phyloP scores from a whole-genome alignment of 1,284 basidiomycete species.

The Cryptococcus sp. region DNA sequence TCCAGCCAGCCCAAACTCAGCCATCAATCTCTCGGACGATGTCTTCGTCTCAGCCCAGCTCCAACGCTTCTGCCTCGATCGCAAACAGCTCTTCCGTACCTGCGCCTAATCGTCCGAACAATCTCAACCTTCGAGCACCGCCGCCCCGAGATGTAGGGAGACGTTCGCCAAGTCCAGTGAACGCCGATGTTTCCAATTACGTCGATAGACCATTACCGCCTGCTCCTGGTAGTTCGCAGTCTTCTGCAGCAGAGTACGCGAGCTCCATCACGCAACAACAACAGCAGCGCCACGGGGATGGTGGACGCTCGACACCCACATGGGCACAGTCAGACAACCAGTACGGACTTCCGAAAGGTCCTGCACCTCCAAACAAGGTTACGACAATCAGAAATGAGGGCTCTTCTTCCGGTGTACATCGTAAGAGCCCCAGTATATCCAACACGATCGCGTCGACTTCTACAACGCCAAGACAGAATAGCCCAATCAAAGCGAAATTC shows the following conservation, averaged over 20 bases:
- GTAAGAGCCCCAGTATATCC: slow-evolving; percentile 15
- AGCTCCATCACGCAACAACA: slow-evolving; percentile 24
- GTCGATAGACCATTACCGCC: slow-evolving; percentile 35
- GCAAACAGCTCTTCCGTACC: slow-evolving; percentile 19
- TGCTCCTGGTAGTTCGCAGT: slow-evolving; percentile 24
- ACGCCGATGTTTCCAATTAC: slow-evolving; percentile 28
- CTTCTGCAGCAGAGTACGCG: slow-evolving; percentile 36
- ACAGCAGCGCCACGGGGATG: slow-evolving; percentile 18
- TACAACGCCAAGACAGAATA: slow-evolving; percentile 21
- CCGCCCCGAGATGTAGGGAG: slow-evolving; percentile 29
- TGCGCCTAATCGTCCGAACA: slow-evolving; percentile 16
- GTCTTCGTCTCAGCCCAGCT: slow-evolving; percentile 6
- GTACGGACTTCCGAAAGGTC: slow-evolving; percentile 17
- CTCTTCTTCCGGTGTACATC: neutral
- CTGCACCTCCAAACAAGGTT: slow-evolving; percentile 12
- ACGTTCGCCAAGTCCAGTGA: slow-evolving; percentile 40
- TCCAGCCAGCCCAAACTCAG: slow-evolving; percentile 1
- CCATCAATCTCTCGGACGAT: slow-evolving; percentile 4
- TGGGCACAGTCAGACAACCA: slow-evolving; percentile 14
- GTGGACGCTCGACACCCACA: slow-evolving; percentile 18
- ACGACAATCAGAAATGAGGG: slow-evolving; percentile 1
- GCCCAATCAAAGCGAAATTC: slow-evolving; percentile 36
- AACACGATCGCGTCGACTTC: slow-evolving; percentile 10
- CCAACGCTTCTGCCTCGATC: slow-evolving; percentile 14
- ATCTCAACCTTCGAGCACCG: slow-evolving; percentile 35